A percentile compares a stretch with the other conserved stretches of the same genome.
phyloP scores from a whole-genome alignment of 192 early-diverging fungal genomes.

The Umbelopsis sp. region DNA sequence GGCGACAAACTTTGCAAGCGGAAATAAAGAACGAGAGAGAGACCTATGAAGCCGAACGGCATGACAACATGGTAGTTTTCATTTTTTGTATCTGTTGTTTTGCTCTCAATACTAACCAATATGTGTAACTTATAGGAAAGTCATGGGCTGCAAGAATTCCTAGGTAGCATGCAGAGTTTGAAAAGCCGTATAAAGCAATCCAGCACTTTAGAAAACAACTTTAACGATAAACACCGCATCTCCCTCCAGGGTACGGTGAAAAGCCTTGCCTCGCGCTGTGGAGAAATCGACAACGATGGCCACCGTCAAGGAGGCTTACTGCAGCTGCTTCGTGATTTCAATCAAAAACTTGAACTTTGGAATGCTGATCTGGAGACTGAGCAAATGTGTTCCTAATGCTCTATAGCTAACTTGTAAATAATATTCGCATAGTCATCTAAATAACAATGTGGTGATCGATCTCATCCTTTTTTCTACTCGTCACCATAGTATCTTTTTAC shows the following conservation, averaged over 20 bases:
- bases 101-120: neutral
- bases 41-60: neutral
- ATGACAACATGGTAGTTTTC: neutral
- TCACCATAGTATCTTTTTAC: no score
- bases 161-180: neutral
- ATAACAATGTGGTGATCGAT: no score
- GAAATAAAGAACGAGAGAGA: neutral
- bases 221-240: neutral
- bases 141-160: neutral
- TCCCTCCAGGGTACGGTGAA: neutral
- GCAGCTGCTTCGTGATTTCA: conserved; percentile 12
- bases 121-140: neutral
- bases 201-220: neutral
- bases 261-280: neutral
- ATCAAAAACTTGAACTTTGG: conserved; percentile 5
- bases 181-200: neutral
- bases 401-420: neutral
- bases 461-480: no score
- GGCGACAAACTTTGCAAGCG: neutral
- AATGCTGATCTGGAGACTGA: neutral
- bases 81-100: neutral
- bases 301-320: conserved; percentile 1
- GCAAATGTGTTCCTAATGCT: neutral
- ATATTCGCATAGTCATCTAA: neutral
- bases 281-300: neutral